Percentiles rank a stretch among this genome's conserved stretches.
These are phyloP conservation scores for Sporothrix dimorphospora DNA, from an alignment of 2,329 filamentous ascomycete species.

Conservation along the genomic window DNA sequence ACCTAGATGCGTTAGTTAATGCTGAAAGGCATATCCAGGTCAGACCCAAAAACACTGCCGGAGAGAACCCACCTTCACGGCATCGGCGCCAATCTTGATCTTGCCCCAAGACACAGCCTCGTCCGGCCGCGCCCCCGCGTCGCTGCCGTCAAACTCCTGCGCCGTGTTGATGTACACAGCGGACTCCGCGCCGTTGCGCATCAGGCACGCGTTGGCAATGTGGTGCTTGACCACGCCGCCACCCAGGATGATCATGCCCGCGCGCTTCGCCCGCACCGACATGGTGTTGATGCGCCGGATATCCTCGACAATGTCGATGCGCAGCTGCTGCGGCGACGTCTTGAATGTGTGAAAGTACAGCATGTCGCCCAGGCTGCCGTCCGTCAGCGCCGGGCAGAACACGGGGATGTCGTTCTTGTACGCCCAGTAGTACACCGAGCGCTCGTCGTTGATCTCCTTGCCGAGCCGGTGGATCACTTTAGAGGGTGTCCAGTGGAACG, in stretches of 20 bases:
- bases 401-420: conserved; percentile 96
- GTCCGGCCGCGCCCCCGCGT: conserved; percentile 91
- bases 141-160: conserved; percentile 96
- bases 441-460: conserved; percentile 90
- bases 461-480: conserved; percentile 89
- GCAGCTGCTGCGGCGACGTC: conserved; percentile 76
- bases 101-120: conserved; percentile 99
- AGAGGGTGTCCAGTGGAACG: conserved; percentile 89
- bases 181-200: conserved; percentile 96
- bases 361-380: conserved; percentile 96
- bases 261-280: conserved; percentile 80
- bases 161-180: conserved; percentile 98
- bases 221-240: conserved; percentile 98
- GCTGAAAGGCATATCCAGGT: too few species aligned
- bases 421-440: conserved; percentile 95
- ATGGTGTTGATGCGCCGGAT: conserved; percentile 92
- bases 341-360: conserved; percentile 98
- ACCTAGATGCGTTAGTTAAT: conserved; percentile 48
- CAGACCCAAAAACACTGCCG: not conserved
- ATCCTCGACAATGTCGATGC: conserved; percentile 90
- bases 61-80: conserved; percentile 70
- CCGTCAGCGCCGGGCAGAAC: conserved; percentile 94
- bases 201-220: conserved; percentile 95
- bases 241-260: conserved; percentile 93
- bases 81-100: conserved; percentile 85